phyloP scores from a whole-genome alignment of 345 rosid genomes.

The Excoecaria agallocha region DNA sequence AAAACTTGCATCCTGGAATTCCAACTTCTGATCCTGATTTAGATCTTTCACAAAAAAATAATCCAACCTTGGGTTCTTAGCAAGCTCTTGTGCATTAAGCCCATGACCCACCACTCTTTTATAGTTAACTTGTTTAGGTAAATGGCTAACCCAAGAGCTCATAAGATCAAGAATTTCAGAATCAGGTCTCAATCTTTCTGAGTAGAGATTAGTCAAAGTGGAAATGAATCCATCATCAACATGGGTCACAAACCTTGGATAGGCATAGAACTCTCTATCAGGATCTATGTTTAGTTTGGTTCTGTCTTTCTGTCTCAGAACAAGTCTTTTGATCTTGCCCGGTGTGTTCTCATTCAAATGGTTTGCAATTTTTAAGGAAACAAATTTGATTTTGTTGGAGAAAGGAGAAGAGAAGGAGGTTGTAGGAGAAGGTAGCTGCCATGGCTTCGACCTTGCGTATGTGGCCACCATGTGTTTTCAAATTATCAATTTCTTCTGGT shows the following conservation, averaged over 20 bases:
- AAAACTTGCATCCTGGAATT: constrained; percentile 50
- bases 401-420: constrained; percentile 24
- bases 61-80: constrained; percentile 59
- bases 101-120: constrained; percentile 89
- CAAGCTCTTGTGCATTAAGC: constrained; percentile 85
- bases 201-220: constrained; percentile 59
- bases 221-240: constrained; percentile 75
- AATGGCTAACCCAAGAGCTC: constrained; percentile 96
- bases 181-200: constrained; percentile 55
- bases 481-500: no score
- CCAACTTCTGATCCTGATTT: constrained; percentile 59
- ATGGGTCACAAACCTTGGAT: constrained; percentile 79
- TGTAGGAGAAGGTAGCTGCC: constrained; percentile 22
- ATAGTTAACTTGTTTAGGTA: constrained; percentile 60
- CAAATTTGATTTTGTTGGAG: no score
- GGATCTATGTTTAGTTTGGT: constrained; percentile 54
- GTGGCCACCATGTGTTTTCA: no score
- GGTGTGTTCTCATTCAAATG: constrained; percentile 38
- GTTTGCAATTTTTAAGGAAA: constrained; percentile 30
- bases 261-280: constrained; percentile 69
- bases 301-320: constrained; percentile 60
- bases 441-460: constrained; percentile 8
- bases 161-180: constrained; percentile 74
- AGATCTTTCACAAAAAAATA: constrained; percentile 65
- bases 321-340: constrained; percentile 66